Conservation (phyloP, 2,329 filamentous ascomycete species). For the Diplocarpon rosae region DNA sequence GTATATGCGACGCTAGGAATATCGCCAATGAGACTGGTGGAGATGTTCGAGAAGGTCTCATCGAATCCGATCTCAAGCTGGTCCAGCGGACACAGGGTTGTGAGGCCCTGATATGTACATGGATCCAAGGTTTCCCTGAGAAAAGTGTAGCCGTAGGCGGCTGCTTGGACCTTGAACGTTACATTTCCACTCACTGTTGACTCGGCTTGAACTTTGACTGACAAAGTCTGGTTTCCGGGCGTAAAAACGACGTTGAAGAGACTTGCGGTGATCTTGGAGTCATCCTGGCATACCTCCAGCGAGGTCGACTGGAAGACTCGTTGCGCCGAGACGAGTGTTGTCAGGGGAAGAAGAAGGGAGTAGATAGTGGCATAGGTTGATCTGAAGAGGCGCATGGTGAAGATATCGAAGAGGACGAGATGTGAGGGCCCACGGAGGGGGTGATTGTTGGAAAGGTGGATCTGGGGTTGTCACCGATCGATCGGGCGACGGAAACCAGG, state of each 20-base stretch:
- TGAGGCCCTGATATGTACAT: slow-evolving; percentile 51
- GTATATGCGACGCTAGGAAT: slow-evolving; percentile 81
- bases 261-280: slow-evolving; percentile 78
- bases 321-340: slow-evolving; percentile 1
- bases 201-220: slow-evolving; percentile 66
- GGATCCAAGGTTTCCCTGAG: slow-evolving; percentile 61
- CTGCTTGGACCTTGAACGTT: slow-evolving; percentile 61
- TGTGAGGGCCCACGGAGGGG: not conserved
- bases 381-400: slow-evolving; percentile 8
- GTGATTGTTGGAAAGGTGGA: not conserved
- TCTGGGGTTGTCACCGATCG: not conserved
- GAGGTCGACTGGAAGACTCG: slow-evolving; percentile 59
- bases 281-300: slow-evolving; percentile 71
- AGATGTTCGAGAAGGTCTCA: slow-evolving; percentile 9
- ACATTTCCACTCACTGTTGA: slow-evolving; percentile 79
- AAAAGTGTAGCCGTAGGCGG: slow-evolving; percentile 73
- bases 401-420: not conserved
- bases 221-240: slow-evolving; percentile 60
- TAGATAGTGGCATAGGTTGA: not conserved
- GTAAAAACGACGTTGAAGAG: slow-evolving; percentile 80
- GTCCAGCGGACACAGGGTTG: slow-evolving; percentile 85
- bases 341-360: not conserved
- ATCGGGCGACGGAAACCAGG: too few species aligned
- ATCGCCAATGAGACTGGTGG: slow-evolving; percentile 51
- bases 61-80: slow-evolving; percentile 51